A percentile compares a stretch with the other conserved stretches of the same genome.
These are phyloP conservation scores for Solanum bulbocastanum DNA, from an alignment of 257 asterid genomes.

Conservation along the genomic window DNA sequence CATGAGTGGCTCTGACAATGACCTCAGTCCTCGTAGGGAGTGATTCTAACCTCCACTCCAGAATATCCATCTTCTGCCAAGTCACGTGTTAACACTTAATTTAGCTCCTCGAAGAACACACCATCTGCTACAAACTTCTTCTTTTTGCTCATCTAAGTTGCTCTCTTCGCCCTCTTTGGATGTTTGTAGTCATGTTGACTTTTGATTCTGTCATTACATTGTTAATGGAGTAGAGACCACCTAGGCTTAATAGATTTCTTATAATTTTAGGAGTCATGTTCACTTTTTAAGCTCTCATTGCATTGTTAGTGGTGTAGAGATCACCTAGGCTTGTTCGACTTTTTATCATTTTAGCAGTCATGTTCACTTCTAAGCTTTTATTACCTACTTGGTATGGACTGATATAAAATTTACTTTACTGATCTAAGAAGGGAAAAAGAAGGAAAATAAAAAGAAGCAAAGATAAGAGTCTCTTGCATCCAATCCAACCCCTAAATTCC, in stretches of 20 bases:
- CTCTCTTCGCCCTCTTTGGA: neutral
- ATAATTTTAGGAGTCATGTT: neutral
- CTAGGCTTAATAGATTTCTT: neutral
- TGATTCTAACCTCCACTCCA: conserved; percentile 48
- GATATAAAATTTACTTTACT: neutral
- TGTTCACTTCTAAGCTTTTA: neutral
- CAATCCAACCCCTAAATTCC: neutral
- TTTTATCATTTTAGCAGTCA: neutral
- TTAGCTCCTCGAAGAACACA: conserved; percentile 38
- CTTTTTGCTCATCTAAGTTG: conserved; percentile 34
- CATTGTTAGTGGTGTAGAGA: neutral
- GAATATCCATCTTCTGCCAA: conserved; percentile 47
- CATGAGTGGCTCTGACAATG: conserved; percentile 42
- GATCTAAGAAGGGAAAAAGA: neutral
- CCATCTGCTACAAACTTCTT: conserved; percentile 51
- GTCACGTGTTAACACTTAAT: conserved; percentile 42
- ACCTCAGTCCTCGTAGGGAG: conserved; percentile 46
- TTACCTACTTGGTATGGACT: neutral
- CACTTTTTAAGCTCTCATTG: neutral
- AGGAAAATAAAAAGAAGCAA: neutral
- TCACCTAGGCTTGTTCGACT: neutral
- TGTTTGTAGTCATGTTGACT: neutral
- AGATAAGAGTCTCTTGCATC: neutral
- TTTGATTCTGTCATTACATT: neutral
- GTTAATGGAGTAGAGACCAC: neutral